phyloP scores from a whole-genome alignment of 345 rosid species.

The Populus nigra region DNA sequence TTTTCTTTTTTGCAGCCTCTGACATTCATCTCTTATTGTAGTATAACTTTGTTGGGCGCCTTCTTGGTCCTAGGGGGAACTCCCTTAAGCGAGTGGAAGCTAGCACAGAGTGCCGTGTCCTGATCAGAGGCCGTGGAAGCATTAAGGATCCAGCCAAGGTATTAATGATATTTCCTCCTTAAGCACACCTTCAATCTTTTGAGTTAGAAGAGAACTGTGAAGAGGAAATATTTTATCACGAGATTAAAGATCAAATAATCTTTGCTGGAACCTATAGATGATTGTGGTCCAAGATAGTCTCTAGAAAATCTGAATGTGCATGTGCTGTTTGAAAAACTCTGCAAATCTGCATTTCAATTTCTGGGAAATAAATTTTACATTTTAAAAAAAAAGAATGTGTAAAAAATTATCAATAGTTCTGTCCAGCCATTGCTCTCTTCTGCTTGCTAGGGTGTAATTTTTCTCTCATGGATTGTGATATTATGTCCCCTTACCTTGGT shows the following conservation, averaged over 20 bases:
- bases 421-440: neutral
- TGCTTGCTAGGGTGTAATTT: neutral
- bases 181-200: neutral
- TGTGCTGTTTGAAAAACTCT: neutral
- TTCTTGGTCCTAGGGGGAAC: conserved; percentile 97
- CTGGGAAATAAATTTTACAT: neutral
- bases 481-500: neutral
- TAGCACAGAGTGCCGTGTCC: conserved; percentile 84
- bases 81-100: conserved; percentile 98
- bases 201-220: neutral
- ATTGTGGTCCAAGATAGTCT: neutral
- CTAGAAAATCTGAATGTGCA: neutral
- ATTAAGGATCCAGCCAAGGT: conserved; percentile 89
- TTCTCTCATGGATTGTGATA: neutral
- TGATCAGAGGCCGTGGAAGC: conserved; percentile 94
- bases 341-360: neutral
- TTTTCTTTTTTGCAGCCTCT: conserved; percentile 11
- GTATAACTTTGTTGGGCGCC: conserved; percentile 98
- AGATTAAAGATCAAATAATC: neutral
- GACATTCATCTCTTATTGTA: conserved; percentile 36
- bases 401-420: neutral
- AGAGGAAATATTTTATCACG: neutral
- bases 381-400: neutral
- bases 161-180: conserved; percentile 9
- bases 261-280: neutral